Evolutionary conservation across 495 filamentous ascomycete genomes (phyloP), one percentile per base, ranked within the genome.

Genomic region (Elaphomyces granulatus): DNA sequence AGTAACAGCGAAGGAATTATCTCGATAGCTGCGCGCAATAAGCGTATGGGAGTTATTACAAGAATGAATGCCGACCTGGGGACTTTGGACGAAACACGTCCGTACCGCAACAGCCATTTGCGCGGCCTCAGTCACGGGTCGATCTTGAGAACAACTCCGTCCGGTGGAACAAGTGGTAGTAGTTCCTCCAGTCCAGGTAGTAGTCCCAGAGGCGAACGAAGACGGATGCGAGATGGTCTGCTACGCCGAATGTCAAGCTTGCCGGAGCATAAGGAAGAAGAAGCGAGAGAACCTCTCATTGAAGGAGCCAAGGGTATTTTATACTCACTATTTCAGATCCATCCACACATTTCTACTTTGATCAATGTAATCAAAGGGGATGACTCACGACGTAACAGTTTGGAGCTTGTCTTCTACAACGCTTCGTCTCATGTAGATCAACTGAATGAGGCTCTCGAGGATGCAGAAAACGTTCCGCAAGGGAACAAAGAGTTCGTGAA

Each of bases 1-100:
- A 94, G 86, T 47, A 90, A 94, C 46, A 93, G 85, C 42, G 88
- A 96, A 54, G 86, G 81, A 16, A 67, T 84, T 12, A 69, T 83
- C 23, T 71, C 77, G 32, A 70, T 69, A 15, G 71, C 75, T 9
- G 63, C 67, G 62, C 81, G 61, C 43, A 69, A 53, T 40, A 77
- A 80, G 48, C 75, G 88, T 4, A 93, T 94, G 83, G 87, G 87
- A 3, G 78, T 92, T 19, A 76, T 94, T 20, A 77, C 75, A 8
- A 78, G 72, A 46, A 83, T 84, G 51, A 70, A 77, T 17, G 72
- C 75, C 10, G 84, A 86, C 39, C 62, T 92, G 8, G 75, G 75
- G 17, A 80, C 81, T 0, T 59, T 93, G 12, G 75, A 87, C 40
- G 87, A 94, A 52, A 73, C 63, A 8, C 68, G 76, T 35, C 65